Evolutionary conservation across 495 filamentous ascomycete genomes (phyloP).

Genomic region (Neurospora sp.): DNA sequence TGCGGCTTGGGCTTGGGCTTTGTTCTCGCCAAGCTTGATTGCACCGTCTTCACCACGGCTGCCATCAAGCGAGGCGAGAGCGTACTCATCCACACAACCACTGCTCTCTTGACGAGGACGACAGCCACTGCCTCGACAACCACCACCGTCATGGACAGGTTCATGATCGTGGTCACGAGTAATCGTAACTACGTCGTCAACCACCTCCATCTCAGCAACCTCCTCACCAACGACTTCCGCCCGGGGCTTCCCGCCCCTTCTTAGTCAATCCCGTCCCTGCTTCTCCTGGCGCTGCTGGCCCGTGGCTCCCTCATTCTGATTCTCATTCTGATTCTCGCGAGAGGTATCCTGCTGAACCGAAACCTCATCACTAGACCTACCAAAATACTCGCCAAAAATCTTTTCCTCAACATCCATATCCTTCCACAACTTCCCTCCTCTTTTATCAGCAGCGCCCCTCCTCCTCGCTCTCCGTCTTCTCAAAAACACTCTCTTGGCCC

Average conservation of each 20-base stretch:
- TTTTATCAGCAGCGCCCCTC: not conserved
- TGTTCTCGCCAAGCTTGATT: no score
- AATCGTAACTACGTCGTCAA: not conserved
- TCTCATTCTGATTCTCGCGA: constrained; percentile 6
- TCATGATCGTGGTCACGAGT: not conserved
- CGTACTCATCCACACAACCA: no score
- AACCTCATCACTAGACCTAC: not conserved
- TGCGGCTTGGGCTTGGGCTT: no score
- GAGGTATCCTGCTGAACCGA: not conserved
- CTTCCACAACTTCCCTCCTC: constrained; percentile 13
- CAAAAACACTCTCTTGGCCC: constrained; percentile 38
- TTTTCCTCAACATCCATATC: constrained; percentile 31
- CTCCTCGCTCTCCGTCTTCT: constrained; percentile 8
- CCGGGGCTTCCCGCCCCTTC: constrained; percentile 31
- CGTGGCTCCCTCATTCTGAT: constrained; percentile 9
- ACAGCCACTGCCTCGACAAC: not conserved
- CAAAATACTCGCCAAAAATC: constrained; percentile 29
- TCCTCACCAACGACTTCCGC: not conserved
- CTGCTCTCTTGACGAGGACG: not conserved
- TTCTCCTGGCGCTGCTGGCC: constrained; percentile 23
- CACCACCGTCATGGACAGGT: not conserved
- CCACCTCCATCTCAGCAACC: not conserved
- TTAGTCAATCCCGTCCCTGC: constrained; percentile 27
- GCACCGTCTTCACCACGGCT: no score
- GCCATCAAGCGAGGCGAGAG: no score